A percentile compares a stretch with the other conserved stretches of the same genome.
phyloP scores from a whole-genome alignment of 257 asterid species.

The Petunia axillaris region DNA sequence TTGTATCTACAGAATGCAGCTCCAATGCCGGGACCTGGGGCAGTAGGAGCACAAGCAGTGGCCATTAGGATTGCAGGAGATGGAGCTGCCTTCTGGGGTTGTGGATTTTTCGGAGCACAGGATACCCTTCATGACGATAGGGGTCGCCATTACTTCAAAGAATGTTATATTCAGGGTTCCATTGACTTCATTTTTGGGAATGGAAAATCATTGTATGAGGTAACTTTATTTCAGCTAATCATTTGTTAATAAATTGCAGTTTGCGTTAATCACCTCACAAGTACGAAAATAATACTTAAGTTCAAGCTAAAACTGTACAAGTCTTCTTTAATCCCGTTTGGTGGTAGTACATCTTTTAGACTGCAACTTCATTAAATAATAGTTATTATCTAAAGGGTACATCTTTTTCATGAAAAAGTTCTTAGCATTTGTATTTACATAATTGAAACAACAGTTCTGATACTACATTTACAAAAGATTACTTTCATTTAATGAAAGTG shows the following conservation, averaged over 20 bases:
- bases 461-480: too few species aligned
- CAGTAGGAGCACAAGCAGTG: slow-evolving; percentile 86
- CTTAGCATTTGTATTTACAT: too few species aligned
- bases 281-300: background rate
- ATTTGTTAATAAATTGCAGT: background rate
- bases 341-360: too few species aligned
- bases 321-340: background rate
- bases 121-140: slow-evolving; percentile 91
- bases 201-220: slow-evolving; percentile 87
- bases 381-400: too few species aligned
- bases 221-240: slow-evolving; percentile 26
- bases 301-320: background rate
- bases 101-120: slow-evolving; percentile 97
- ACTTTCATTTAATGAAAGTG: too few species aligned
- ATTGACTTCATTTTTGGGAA: slow-evolving; percentile 96
- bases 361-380: too few species aligned
- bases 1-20: slow-evolving; percentile 65
- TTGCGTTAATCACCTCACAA: background rate
- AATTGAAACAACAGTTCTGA: too few species aligned
- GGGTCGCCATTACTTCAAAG: slow-evolving; percentile 90
- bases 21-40: slow-evolving; percentile 84
- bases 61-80: slow-evolving; percentile 85
- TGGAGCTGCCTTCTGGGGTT: slow-evolving; percentile 81
- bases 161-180: slow-evolving; percentile 90
- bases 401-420: too few species aligned